Percentiles rank a stretch among this genome's conserved stretches.
These are phyloP conservation scores for Mallotus repandus DNA, from an alignment of 441 rosid species.

Conservation along the genomic window DNA sequence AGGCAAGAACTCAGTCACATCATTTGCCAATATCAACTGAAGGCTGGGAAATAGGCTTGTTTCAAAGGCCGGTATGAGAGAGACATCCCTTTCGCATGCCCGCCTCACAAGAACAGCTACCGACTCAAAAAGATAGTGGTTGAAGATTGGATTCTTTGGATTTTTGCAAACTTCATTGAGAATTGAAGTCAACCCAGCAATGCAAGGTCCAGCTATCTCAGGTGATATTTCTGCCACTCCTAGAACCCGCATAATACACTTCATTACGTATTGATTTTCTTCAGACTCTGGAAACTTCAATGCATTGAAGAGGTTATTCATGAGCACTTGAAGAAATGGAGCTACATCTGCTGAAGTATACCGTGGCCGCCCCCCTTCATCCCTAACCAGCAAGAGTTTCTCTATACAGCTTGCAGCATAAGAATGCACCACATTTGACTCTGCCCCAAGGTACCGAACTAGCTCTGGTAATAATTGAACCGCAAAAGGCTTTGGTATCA, in stretches of 20 bases:
- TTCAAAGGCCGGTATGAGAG: slow-evolving; percentile 75
- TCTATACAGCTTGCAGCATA: slow-evolving; percentile 94
- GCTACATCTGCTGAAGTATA: slow-evolving; percentile 61
- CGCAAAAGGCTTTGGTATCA: slow-evolving; percentile 64
- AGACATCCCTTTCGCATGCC: slow-evolving; percentile 73
- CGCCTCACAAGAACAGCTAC: slow-evolving; percentile 90
- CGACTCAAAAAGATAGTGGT: slow-evolving; percentile 92
- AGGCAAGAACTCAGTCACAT: slow-evolving; percentile 89
- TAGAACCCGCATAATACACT: slow-evolving; percentile 91
- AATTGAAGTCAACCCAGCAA: slow-evolving; percentile 62
- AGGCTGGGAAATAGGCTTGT: slow-evolving; percentile 78
- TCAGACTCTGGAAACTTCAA: slow-evolving; percentile 81
- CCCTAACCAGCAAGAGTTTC: slow-evolving; percentile 85
- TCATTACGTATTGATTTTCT: slow-evolving; percentile 94
- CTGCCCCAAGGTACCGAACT: slow-evolving; percentile 70
- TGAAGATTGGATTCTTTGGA: slow-evolving; percentile 87
- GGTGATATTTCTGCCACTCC: slow-evolving; percentile 73
- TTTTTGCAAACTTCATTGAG: slow-evolving; percentile 83
- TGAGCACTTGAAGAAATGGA: slow-evolving; percentile 51
- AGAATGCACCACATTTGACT: slow-evolving; percentile 93
- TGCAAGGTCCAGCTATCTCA: slow-evolving; percentile 80
- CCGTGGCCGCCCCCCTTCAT: slow-evolving; percentile 64
- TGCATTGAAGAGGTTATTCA: slow-evolving; percentile 76
- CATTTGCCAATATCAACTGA: slow-evolving; percentile 63
- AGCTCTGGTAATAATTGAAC: slow-evolving; percentile 66